These are phyloP conservation scores for Colletotrichum sp. DNA, from an alignment of 2,329 filamentous ascomycete genomes.

Conservation along the genomic window DNA sequence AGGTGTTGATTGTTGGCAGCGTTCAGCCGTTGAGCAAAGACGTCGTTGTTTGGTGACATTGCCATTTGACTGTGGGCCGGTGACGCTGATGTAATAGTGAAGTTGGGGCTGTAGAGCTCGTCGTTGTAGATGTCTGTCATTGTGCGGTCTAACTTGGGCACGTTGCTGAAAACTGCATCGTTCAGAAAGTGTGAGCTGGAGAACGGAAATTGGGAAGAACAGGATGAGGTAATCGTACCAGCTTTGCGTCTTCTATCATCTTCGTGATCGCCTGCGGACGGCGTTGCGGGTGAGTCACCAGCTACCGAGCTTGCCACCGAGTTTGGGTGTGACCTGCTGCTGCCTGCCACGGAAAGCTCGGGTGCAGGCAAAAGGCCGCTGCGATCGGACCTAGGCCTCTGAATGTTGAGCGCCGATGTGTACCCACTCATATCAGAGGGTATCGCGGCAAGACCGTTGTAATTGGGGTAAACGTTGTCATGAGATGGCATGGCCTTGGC, in stretches of 20 bases:
- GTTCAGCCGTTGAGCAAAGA: slow-evolving; percentile 79
- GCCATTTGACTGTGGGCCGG: slow-evolving; percentile 51
- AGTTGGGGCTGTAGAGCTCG: slow-evolving; percentile 80
- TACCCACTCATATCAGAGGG: slow-evolving; percentile 43
- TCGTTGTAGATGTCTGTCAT: slow-evolving; percentile 87
- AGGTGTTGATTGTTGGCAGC: slow-evolving; percentile 79
- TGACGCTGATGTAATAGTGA: slow-evolving; percentile 59
- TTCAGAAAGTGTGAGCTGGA: slow-evolving; percentile 38
- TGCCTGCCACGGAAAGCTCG: slow-evolving; percentile 46
- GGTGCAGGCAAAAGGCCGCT: slow-evolving; percentile 48
- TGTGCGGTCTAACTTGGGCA: slow-evolving; percentile 82
- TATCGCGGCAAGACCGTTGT: slow-evolving; percentile 42
- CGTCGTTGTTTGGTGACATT: slow-evolving; percentile 58
- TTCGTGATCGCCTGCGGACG: slow-evolving; percentile 54
- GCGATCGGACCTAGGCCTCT: slow-evolving; percentile 42
- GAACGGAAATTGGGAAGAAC: slow-evolving; percentile 3
- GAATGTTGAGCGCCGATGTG: slow-evolving; percentile 41
- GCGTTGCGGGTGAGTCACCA: slow-evolving; percentile 66
- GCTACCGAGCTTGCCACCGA: slow-evolving; percentile 63
- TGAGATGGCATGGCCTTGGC: slow-evolving; percentile 45
- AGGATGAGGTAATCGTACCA: slow-evolving; percentile 50
- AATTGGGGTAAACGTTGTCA: slow-evolving; percentile 45
- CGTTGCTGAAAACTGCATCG: slow-evolving; percentile 37
- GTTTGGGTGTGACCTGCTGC: slow-evolving; percentile 51
- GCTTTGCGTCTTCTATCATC: slow-evolving; percentile 54